Conservation (phyloP, 2,329 filamentous ascomycete genomes). For the Aspergillus pseudoviridinutans region DNA sequence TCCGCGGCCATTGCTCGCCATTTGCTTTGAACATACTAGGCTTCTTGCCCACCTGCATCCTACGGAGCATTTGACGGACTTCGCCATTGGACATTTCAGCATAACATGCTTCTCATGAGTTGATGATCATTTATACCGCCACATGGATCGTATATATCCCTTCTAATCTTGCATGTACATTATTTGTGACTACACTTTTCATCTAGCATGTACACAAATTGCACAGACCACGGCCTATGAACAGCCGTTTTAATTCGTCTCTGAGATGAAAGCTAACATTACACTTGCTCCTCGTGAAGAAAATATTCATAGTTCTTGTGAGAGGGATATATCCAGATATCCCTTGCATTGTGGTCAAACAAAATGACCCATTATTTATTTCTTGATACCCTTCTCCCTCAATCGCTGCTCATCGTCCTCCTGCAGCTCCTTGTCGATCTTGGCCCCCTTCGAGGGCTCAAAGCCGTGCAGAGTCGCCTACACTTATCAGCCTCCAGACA, state of each 20-base stretch:
- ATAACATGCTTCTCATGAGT: constrained; percentile 7
- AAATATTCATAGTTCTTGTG: background rate
- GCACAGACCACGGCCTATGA: background rate
- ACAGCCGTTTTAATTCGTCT: background rate
- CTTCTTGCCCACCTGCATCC: background rate
- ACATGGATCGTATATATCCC: constrained; percentile 5
- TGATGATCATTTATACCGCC: constrained; percentile 2
- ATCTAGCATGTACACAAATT: background rate
- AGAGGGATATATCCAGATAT: constrained; percentile 6
- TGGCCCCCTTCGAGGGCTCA: constrained; percentile 43
- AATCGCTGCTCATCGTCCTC: constrained; percentile 43
- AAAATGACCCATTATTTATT: constrained; percentile 17
- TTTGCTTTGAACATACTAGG: background rate
- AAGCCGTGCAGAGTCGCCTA: constrained; percentile 46
- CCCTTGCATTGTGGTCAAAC: background rate
- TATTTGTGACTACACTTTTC: background rate
- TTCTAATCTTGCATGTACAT: constrained; percentile 1
- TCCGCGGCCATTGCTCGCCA: background rate
- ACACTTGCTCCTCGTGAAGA: background rate
- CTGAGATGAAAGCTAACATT: background rate
- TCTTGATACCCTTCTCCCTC: constrained; percentile 41
- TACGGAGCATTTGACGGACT: background rate
- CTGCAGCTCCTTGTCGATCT: constrained; percentile 44
- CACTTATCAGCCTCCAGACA: constrained; percentile 4
- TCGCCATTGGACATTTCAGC: background rate